phyloP scores from a whole-genome alignment of 192 early-diverging fungal genomes.

The Linnemannia hyalina region DNA sequence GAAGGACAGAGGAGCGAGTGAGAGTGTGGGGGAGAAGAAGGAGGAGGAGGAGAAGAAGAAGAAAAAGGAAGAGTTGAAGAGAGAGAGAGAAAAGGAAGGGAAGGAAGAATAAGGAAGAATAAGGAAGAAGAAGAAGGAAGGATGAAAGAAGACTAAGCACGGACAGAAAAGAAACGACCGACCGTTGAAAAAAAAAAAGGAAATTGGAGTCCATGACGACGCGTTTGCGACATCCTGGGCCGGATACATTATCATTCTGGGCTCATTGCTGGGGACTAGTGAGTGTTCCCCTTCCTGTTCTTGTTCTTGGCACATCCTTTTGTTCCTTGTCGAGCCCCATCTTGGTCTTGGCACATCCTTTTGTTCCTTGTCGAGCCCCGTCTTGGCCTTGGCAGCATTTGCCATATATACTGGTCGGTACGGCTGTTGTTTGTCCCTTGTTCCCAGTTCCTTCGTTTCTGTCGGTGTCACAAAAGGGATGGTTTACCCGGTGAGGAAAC shows the following conservation, averaged over 20 bases:
- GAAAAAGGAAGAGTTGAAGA: neutral
- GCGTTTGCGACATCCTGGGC: neutral
- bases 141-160: neutral
- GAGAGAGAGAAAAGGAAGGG: neutral
- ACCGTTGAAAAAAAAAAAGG: neutral
- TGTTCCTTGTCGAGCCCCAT: neutral
- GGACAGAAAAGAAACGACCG: neutral
- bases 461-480: too few species aligned
- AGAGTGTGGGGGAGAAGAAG: neutral
- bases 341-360: neutral
- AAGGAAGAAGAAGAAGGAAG: neutral
- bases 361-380: too few species aligned
- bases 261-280: neutral
- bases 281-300: neutral
- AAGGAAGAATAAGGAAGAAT: neutral
- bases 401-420: too few species aligned
- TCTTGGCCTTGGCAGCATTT: too few species aligned
- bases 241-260: neutral
- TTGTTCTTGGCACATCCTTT: neutral
- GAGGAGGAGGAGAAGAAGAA: neutral
- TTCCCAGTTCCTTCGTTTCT: too few species aligned
- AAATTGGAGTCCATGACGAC: neutral
- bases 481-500: too few species aligned
- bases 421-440: too few species aligned
- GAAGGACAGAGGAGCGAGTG: neutral